phyloP scores from a whole-genome alignment of 2,329 filamentous ascomycete genomes.

The Phialocephala sp. region DNA sequence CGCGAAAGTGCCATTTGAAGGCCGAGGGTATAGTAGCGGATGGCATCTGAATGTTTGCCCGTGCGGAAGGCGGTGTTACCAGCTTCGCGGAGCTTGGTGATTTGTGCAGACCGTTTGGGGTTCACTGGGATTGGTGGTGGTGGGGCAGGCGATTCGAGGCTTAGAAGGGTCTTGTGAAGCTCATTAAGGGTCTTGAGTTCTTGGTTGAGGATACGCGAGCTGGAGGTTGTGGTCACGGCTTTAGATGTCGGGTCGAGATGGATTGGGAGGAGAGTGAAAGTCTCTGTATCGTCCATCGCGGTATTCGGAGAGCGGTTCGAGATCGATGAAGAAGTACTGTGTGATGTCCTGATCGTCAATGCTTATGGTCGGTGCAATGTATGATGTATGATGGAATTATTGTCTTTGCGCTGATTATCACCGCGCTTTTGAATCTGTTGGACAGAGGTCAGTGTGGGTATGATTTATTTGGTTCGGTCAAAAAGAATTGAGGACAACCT shows the following conservation, averaged over 20 bases:
- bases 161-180: constrained; percentile 76
- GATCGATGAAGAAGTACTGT: background rate
- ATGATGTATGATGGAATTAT: background rate
- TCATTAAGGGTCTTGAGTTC: constrained; percentile 78
- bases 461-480: background rate
- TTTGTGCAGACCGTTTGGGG: constrained; percentile 86
- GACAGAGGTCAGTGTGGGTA: background rate
- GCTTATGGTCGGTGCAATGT: background rate
- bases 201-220: constrained; percentile 58
- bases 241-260: constrained; percentile 83
- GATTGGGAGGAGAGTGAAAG: constrained; percentile 83
- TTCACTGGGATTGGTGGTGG: constrained; percentile 90
- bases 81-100: constrained; percentile 88
- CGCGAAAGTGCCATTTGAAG: constrained; percentile 86
- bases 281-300: constrained; percentile 64
- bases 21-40: constrained; percentile 82
- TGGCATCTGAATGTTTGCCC: constrained; percentile 73
- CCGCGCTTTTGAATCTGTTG: background rate
- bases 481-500: constrained; percentile 6
- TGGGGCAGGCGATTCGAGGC: constrained; percentile 69
- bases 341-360: background rate
- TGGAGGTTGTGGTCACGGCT: constrained; percentile 61
- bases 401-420: background rate
- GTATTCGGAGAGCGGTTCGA: background rate
- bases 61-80: constrained; percentile 87